A percentile compares a stretch with the other conserved stretches of the same genome.
Evolutionary conservation across 345 rosid species (phyloP).

Genomic region (Euphorbia peplus): DNA sequence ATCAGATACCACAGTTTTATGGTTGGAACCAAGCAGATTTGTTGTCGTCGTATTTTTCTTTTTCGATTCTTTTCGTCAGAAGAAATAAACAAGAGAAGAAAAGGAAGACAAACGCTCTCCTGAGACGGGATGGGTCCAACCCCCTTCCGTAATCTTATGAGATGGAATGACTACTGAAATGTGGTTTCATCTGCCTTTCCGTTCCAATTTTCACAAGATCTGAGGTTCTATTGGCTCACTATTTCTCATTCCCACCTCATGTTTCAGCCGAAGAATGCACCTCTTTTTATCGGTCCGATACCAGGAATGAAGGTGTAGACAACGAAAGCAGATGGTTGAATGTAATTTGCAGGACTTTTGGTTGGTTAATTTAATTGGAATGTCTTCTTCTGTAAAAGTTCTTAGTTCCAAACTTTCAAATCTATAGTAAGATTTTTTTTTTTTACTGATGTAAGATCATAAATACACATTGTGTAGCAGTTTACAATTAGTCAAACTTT

Average conservation of each 20-base stretch:
- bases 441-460: neutral
- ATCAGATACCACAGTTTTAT: slow-evolving; percentile 25
- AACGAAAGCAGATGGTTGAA: too few species aligned
- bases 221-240: neutral
- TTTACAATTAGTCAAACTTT: neutral
- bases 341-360: too few species aligned
- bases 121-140: too few species aligned
- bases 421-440: too few species aligned
- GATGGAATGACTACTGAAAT: slow-evolving; percentile 10
- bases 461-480: neutral
- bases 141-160: neutral
- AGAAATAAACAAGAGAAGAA: neutral
- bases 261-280: too few species aligned
- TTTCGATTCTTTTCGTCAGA: slow-evolving; percentile 10
- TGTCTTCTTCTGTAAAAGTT: too few species aligned
- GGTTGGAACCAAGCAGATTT: slow-evolving; percentile 23
- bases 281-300: too few species aligned
- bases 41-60: slow-evolving; percentile 14
- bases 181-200: neutral
- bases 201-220: neutral
- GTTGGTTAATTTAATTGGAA: too few species aligned
- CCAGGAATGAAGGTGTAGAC: too few species aligned
- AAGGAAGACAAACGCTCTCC: too few species aligned
- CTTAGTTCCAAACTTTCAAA: too few species aligned
- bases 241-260: neutral